Conservation (phyloP, 2,329 filamentous ascomycete genomes). For the Aspergillus sojae region DNA sequence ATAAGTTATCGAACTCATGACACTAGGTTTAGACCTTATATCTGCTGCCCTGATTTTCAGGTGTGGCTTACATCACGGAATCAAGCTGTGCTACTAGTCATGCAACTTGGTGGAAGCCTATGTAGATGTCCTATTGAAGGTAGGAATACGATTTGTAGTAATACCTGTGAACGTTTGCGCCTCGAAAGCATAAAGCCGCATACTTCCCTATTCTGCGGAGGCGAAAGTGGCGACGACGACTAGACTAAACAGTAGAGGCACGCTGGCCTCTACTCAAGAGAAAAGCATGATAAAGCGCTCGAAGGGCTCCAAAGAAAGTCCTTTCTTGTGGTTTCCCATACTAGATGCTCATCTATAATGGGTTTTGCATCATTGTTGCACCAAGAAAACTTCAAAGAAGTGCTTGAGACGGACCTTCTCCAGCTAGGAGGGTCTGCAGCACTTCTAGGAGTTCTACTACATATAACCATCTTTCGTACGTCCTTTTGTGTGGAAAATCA, state of each 20-base stretch:
- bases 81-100: too few relatives aligned
- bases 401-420: neutral
- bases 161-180: too few relatives aligned
- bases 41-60: too few relatives aligned
- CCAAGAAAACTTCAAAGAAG: neutral
- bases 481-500: neutral
- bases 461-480: neutral
- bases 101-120: too few relatives aligned
- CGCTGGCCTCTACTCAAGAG: too few relatives aligned
- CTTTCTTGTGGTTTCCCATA: neutral
- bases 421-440: neutral
- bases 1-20: neutral
- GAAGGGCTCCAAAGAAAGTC: neutral
- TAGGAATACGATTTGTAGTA: too few relatives aligned
- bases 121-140: too few relatives aligned
- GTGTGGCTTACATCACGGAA: too few relatives aligned
- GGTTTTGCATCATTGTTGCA: neutral
- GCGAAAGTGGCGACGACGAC: too few relatives aligned
- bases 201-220: too few relatives aligned
- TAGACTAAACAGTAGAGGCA: too few relatives aligned
- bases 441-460: neutral
- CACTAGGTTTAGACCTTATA: neutral
- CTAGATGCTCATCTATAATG: neutral
- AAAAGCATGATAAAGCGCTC: neutral
- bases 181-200: too few relatives aligned